Evolutionary conservation across 148 eudicot species (phyloP).

Genomic region (Heliosperma pusillum): DNA sequence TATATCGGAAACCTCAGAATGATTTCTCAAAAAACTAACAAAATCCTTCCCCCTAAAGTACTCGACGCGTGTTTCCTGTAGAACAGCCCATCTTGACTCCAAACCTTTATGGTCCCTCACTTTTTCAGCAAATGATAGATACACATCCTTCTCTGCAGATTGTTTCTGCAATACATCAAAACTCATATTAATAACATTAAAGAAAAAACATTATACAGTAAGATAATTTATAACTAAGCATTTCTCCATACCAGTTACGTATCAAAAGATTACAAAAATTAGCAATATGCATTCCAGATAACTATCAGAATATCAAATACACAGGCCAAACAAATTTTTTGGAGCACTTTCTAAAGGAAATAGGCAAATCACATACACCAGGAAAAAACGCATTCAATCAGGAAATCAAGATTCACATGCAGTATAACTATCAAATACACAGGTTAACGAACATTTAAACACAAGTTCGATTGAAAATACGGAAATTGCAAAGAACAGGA

Average conservation of each 20-base stretch:
- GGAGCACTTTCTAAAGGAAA: background rate
- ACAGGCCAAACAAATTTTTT: background rate
- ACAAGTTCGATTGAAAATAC: too few species aligned
- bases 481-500: too few species aligned
- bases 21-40: slow-evolving; percentile 72
- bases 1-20: slow-evolving; percentile 75
- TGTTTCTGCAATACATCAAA: slow-evolving; percentile 55
- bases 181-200: slow-evolving; percentile 15
- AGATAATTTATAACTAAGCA: background rate
- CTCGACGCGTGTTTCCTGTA: slow-evolving; percentile 97
- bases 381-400: background rate
- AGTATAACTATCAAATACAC: too few species aligned
- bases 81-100: slow-evolving; percentile 96
- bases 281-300: background rate
- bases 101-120: slow-evolving; percentile 87
- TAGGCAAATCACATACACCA: background rate
- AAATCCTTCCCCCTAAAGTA: slow-evolving; percentile 97
- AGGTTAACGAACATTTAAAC: too few species aligned
- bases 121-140: slow-evolving; percentile 88
- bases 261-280: background rate
- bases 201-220: background rate
- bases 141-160: slow-evolving; percentile 70
- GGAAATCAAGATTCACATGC: background rate
- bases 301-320: background rate
- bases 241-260: background rate